These are phyloP conservation scores for Xylaria sp. DNA, from an alignment of 2,329 filamentous ascomycete species.

Conservation along the genomic window DNA sequence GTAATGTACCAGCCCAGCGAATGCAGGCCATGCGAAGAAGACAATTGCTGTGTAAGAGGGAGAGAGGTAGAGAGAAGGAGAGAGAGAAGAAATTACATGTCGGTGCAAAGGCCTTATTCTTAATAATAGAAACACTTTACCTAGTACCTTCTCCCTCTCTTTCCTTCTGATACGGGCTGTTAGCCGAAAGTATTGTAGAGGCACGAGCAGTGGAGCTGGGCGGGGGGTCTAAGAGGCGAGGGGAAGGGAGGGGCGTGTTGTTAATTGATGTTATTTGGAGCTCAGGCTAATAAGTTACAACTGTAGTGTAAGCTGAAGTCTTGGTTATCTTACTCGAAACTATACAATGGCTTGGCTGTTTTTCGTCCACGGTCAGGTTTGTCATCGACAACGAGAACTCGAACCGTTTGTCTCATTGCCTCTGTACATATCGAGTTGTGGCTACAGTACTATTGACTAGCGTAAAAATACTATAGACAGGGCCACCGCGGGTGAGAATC, in stretches of 20 bases:
- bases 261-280: constrained; percentile 14
- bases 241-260: constrained; percentile 19
- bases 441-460: constrained; percentile 20
- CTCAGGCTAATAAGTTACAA: neutral
- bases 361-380: neutral
- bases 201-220: constrained; percentile 18
- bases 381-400: neutral
- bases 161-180: constrained; percentile 13
- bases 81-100: neutral
- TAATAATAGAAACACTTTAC: constrained; percentile 24
- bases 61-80: neutral
- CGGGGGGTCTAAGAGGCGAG: constrained; percentile 10
- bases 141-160: no score
- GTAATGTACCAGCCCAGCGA: neutral
- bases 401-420: neutral
- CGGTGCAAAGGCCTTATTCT: constrained; percentile 15
- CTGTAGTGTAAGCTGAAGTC: constrained; percentile 11
- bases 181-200: constrained; percentile 23
- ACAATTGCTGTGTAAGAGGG: neutral
- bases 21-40: neutral
- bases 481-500: constrained; percentile 39
- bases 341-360: constrained; percentile 6
- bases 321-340: constrained; percentile 11
- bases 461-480: constrained; percentile 34
- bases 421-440: constrained; percentile 1